These are phyloP conservation scores for Candida labiduridarum DNA, from an alignment of 1,139 yeast species.

Conservation along the genomic window DNA sequence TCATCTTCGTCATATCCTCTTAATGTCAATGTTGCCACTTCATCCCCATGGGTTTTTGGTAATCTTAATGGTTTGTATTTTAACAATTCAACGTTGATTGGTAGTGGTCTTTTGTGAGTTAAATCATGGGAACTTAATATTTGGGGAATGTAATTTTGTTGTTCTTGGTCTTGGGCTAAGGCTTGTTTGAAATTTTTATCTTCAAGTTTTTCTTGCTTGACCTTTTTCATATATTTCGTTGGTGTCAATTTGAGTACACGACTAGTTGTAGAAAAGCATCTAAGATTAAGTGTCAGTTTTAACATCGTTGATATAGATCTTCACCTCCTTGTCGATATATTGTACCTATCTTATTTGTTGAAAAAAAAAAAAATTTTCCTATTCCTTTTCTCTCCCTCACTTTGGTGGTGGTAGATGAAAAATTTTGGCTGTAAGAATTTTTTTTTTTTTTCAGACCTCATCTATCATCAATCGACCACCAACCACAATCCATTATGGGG, in stretches of 20 bases:
- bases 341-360: not conserved
- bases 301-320: not conserved
- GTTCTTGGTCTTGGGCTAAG: slow-evolving; percentile 23
- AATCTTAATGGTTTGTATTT: slow-evolving; percentile 80
- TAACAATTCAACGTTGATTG: slow-evolving; percentile 80
- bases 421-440: slow-evolving; percentile 1
- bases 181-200: slow-evolving; percentile 28
- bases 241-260: slow-evolving; percentile 25
- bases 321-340: not conserved
- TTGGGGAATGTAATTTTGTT: slow-evolving; percentile 45
- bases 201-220: slow-evolving; percentile 28
- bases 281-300: not conserved
- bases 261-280: slow-evolving; percentile 8
- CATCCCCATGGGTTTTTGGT: slow-evolving; percentile 67
- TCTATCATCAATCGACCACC: slow-evolving; percentile 2
- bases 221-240: slow-evolving; percentile 30
- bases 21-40: slow-evolving; percentile 70
- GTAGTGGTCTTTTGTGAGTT: slow-evolving; percentile 57
- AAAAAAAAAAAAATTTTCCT: slow-evolving; percentile 1
- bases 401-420: not conserved
- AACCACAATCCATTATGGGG: slow-evolving; percentile 62
- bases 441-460: slow-evolving; percentile 4
- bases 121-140: slow-evolving; percentile 35
- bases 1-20: slow-evolving; percentile 73
- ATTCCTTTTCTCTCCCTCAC: not conserved